Percentiles rank a stretch among this genome's conserved stretches.
Evolutionary conservation across 2,329 filamentous ascomycete genomes (phyloP).

Genomic region (Ambrosiella beaveri): DNA sequence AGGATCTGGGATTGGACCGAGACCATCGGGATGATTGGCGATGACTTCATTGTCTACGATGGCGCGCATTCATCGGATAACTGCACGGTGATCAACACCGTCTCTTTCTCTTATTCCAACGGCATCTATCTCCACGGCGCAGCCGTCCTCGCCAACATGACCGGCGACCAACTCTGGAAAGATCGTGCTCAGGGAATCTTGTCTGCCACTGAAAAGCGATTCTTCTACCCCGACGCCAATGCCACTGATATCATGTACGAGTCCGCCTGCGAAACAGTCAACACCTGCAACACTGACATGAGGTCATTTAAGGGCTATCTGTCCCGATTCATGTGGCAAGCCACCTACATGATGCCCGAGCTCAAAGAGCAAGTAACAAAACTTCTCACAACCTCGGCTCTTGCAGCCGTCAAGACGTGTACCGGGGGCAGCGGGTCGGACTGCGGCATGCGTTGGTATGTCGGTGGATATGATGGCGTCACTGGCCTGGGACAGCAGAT

Average conservation of each 20-base stretch:
- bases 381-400: conserved; percentile 33
- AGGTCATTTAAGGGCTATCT: conserved; percentile 52
- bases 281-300: conserved; percentile 45
- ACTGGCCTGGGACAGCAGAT: conserved; percentile 45
- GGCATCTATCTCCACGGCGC: conserved; percentile 50
- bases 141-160: conserved; percentile 46
- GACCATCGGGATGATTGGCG: conserved; percentile 38
- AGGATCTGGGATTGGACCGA: conserved; percentile 50
- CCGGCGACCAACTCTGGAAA: conserved; percentile 34
- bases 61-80: conserved; percentile 38
- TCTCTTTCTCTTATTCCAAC: conserved; percentile 48
- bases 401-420: conserved; percentile 39
- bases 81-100: conserved; percentile 34
- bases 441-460: conserved; percentile 49
- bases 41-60: conserved; percentile 40
- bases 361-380: conserved; percentile 30
- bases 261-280: conserved; percentile 42
- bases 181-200: conserved; percentile 35
- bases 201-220: conserved; percentile 29
- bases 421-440: conserved; percentile 36
- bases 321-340: conserved; percentile 44
- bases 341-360: conserved; percentile 38
- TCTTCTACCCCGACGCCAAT: conserved; percentile 35
- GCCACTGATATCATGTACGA: conserved; percentile 47
- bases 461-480: conserved; percentile 35